Evolutionary conservation across 495 filamentous ascomycete species (phyloP), one percentile per base, ranked within the genome.

Genomic region (Cercophora scortea): DNA sequence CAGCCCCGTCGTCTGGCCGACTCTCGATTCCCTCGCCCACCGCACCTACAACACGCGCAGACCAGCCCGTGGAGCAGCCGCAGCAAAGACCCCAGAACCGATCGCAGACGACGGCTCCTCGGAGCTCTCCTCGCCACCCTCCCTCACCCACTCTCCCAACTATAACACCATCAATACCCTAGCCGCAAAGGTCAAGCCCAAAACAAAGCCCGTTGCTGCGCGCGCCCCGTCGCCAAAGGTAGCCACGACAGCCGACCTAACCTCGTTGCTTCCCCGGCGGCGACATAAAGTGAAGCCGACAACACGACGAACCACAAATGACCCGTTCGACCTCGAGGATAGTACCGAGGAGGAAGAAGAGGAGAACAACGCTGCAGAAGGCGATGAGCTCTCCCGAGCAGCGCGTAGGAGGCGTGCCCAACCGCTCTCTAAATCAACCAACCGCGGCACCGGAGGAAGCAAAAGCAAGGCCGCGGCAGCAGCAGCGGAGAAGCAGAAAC

Each of bases 131-230:
- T 78, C 74, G 11, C 74, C 73, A 0, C 74, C 74, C 4, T 78
- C 74, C 3, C 66, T 78, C 0, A 78, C 74, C 9, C 73, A 78
- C 53, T 78, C 74, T 3, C 74, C 74, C 3, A 75, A 76, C 49
- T 74, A 70, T 52, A 57, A 49, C 13, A 19, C 51, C 0, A 5
- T 50, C 6, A 45, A 61, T 42, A 19, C 3, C 8, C 8, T 15
- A 13, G 42, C 42, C 16, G 42, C 42, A 13, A 9, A 10, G 10
- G 15, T 13, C 15, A 43, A 43, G 18, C 38, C 56, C 1, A 38
- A 52, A 4, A 34, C 62, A 49, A 54, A 57, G 56, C 51, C 60
- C 55, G 51, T 64, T 54, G 47, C 68, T 38, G 15, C 61, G 47
- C 25, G 25, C 25, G 55, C 54, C 0, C 53, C 61, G 7, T 47